phyloP scores from a whole-genome alignment of 2,329 filamentous ascomycete species.

The Ophiostoma triangulosporum region DNA sequence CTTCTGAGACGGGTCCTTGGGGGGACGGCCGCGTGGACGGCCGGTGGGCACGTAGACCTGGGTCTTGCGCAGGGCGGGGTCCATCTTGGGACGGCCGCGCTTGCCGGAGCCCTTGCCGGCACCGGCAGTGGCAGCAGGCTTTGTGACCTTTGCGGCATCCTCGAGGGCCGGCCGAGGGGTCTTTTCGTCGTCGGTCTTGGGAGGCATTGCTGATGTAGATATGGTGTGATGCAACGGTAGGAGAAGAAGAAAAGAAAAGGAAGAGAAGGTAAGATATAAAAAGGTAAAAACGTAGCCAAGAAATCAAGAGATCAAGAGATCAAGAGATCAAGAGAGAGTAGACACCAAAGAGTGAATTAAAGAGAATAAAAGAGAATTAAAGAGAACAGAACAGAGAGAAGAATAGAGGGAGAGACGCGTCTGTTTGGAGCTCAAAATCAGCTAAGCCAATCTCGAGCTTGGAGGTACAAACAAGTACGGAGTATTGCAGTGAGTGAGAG shows the following conservation, averaged over 20 bases:
- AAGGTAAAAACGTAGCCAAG: background rate
- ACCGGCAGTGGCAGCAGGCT: constrained; percentile 1
- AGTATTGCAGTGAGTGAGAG: background rate
- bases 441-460: background rate
- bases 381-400: background rate
- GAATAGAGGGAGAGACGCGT: background rate
- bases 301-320: background rate
- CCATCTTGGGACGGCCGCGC: constrained; percentile 16
- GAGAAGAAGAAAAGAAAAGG: too few relatives aligned
- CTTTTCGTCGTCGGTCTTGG: constrained; percentile 9
- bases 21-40: constrained; percentile 15
- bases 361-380: background rate
- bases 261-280: background rate
- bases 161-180: constrained; percentile 12
- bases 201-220: too few relatives aligned
- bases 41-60: constrained; percentile 16
- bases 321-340: background rate
- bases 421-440: background rate
- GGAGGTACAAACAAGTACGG: background rate
- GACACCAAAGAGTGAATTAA: background rate
- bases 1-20: constrained; percentile 14
- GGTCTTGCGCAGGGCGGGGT: constrained; percentile 15
- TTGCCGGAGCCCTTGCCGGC: constrained; percentile 13
- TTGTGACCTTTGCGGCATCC: constrained; percentile 14
- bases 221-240: background rate